Conservation (phyloP, 495 filamentous ascomycete species). For the Trichoderma gamsii region DNA sequence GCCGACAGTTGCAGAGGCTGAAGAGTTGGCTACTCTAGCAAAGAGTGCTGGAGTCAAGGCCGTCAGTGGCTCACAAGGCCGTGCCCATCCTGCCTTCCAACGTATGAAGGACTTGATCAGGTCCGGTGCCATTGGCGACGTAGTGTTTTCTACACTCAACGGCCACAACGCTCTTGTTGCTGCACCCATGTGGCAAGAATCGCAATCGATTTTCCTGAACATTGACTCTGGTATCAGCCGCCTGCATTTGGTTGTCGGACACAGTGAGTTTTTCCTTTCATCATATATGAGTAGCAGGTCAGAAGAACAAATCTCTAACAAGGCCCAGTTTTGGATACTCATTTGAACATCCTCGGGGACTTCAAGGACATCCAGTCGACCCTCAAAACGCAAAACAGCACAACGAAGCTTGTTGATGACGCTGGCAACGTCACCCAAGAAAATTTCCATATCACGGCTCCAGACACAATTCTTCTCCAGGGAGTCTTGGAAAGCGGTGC, state of each 20-base stretch:
- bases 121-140: slow-evolving; percentile 24
- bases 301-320: neutral
- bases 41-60: slow-evolving; percentile 28
- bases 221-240: slow-evolving; percentile 24
- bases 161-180: slow-evolving; percentile 14
- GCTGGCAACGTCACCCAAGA: slow-evolving; percentile 23
- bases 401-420: slow-evolving; percentile 23
- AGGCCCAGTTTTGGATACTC: slow-evolving; percentile 26
- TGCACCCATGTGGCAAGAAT: slow-evolving; percentile 20
- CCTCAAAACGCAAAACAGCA: slow-evolving; percentile 29
- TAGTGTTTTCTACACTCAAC: slow-evolving; percentile 22
- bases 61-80: slow-evolving; percentile 26
- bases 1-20: slow-evolving; percentile 21
- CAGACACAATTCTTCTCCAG: slow-evolving; percentile 42
- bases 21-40: slow-evolving; percentile 34
- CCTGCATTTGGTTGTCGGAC: slow-evolving; percentile 26
- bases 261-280: slow-evolving; percentile 22
- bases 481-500: slow-evolving; percentile 35
- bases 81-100: slow-evolving; percentile 19
- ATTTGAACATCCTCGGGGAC: slow-evolving; percentile 34
- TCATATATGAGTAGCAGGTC: neutral
- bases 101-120: slow-evolving; percentile 25
- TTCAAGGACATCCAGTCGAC: slow-evolving; percentile 28
- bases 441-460: slow-evolving; percentile 24
- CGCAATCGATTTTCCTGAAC: slow-evolving; percentile 26